Conservation (phyloP, 108 stramenopile species). For the Cyclotella kingstonii region DNA sequence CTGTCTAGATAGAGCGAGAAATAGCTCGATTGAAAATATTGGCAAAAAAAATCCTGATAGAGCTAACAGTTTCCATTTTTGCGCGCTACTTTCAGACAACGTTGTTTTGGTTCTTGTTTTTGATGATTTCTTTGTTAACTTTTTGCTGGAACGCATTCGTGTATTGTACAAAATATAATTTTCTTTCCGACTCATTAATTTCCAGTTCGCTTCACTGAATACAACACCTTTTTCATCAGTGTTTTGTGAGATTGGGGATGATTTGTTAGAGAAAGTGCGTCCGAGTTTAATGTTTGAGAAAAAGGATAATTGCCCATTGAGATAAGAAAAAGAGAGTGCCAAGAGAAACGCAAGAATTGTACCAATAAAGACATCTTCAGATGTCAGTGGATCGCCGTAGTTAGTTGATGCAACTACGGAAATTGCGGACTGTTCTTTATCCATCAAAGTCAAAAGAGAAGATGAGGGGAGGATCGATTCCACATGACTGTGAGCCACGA, state of each 20-base stretch:
- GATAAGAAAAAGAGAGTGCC: constrained; percentile 41
- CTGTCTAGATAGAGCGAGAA: constrained; percentile 70
- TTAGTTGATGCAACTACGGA: background rate
- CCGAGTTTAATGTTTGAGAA: background rate
- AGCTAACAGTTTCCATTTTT: too few species aligned
- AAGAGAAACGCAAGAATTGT: constrained; percentile 44
- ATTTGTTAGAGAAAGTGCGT: background rate
- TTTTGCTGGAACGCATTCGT: constrained; percentile 22
- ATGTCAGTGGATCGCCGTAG: constrained; percentile 21
- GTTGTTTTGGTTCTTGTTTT: constrained; percentile 41
- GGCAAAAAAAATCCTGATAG: constrained; percentile 67
- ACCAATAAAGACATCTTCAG: constrained; percentile 48
- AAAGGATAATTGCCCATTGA: constrained; percentile 38
- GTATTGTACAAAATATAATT: constrained; percentile 72
- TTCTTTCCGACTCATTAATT: constrained; percentile 68
- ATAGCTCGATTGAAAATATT: constrained; percentile 77
- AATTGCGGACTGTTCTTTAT: too few species aligned
- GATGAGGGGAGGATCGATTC: too few species aligned
- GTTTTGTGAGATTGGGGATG: background rate
- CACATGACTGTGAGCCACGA: too few species aligned
- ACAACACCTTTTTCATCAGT: constrained; percentile 3
- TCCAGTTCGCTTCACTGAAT: constrained; percentile 55
- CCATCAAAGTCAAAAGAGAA: too few species aligned
- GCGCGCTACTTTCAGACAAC: too few species aligned
- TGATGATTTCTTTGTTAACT: background rate